phyloP scores from a whole-genome alignment of 495 filamentous ascomycete genomes.

The Aspergillus cristatus region DNA sequence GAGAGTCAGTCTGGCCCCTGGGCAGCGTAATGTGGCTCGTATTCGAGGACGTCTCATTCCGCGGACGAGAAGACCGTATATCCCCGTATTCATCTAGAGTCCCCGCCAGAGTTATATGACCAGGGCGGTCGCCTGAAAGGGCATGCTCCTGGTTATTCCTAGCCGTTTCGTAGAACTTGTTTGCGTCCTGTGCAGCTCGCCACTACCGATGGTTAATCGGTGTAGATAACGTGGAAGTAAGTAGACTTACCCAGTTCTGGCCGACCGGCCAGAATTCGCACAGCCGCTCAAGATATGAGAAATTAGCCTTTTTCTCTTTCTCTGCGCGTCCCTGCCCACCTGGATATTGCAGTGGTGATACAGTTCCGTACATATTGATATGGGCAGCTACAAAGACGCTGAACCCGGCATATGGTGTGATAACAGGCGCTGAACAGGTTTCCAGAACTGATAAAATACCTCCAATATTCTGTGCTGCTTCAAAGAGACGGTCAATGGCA shows the following conservation, averaged over 20 bases:
- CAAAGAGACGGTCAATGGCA: constrained; percentile 29
- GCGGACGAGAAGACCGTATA: constrained; percentile 26
- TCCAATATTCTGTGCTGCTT: constrained; percentile 29
- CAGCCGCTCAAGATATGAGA: constrained; percentile 30
- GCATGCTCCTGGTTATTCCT: constrained; percentile 18
- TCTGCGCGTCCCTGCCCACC: constrained; percentile 30
- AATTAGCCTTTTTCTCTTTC: constrained; percentile 25
- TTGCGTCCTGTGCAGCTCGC: constrained; percentile 34
- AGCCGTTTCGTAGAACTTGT: constrained; percentile 32
- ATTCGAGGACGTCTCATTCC: constrained; percentile 7
- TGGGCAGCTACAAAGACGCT: constrained; percentile 38
- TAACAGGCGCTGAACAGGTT: constrained; percentile 27
- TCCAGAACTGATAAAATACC: constrained; percentile 28
- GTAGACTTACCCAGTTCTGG: constrained; percentile 26
- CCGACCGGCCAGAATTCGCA: constrained; percentile 34
- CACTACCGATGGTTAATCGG: constrained; percentile 15
- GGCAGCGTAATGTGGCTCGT: not conserved
- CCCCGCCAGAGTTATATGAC: constrained; percentile 27
- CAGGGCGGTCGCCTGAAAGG: constrained; percentile 14
- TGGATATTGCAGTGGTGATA: constrained; percentile 28
- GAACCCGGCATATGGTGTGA: constrained; percentile 37
- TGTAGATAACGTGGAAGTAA: not conserved
- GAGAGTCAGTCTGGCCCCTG: not conserved
- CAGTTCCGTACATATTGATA: constrained; percentile 39
- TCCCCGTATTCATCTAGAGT: constrained; percentile 37